Conservation (phyloP, 192 early-diverging fungal species). For the Umbelopsis sp. region DNA sequence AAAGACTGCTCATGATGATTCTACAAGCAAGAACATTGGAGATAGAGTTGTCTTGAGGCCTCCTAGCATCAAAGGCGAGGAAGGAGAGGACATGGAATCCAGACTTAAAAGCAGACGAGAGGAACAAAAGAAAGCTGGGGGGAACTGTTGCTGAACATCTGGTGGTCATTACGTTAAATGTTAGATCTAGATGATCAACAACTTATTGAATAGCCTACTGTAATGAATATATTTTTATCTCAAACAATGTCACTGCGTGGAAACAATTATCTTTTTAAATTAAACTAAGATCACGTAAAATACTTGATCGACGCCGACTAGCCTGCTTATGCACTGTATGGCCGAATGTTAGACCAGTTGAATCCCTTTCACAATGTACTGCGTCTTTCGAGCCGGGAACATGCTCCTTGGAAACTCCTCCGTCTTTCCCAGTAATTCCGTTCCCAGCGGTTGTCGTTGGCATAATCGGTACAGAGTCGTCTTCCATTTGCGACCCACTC, state of each 20-base stretch:
- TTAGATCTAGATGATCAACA: slow-evolving; percentile 40
- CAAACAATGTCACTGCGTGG: not conserved
- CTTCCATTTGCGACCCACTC: slow-evolving; percentile 19
- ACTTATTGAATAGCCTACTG: slow-evolving; percentile 19
- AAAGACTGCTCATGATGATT: slow-evolving; percentile 19
- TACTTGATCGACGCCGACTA: slow-evolving; percentile 3
- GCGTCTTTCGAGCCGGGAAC: slow-evolving; percentile 3
- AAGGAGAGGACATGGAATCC: slow-evolving; percentile 46
- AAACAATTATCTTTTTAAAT: not conserved
- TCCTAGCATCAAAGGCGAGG: slow-evolving; percentile 46
- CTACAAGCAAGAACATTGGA: slow-evolving; percentile 19
- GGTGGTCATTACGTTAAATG: slow-evolving; percentile 12
- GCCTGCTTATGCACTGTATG: slow-evolving; percentile 23
- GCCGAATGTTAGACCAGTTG: slow-evolving; percentile 1
- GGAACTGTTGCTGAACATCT: slow-evolving; percentile 39
- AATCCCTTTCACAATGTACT: slow-evolving; percentile 8
- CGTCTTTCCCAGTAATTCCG: not conserved
- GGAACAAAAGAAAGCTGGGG: slow-evolving; percentile 45
- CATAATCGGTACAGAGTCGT: not conserved
- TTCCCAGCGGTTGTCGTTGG: not conserved
- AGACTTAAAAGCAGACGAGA: slow-evolving; percentile 43
- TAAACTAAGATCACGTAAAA: not conserved
- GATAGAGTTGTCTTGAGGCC: slow-evolving; percentile 41
- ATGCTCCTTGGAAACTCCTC: not conserved
- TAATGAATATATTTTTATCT: slow-evolving; percentile 12